Evolutionary conservation across 306 rosid genomes (phyloP).

Genomic region (Corylus heterophylla): DNA sequence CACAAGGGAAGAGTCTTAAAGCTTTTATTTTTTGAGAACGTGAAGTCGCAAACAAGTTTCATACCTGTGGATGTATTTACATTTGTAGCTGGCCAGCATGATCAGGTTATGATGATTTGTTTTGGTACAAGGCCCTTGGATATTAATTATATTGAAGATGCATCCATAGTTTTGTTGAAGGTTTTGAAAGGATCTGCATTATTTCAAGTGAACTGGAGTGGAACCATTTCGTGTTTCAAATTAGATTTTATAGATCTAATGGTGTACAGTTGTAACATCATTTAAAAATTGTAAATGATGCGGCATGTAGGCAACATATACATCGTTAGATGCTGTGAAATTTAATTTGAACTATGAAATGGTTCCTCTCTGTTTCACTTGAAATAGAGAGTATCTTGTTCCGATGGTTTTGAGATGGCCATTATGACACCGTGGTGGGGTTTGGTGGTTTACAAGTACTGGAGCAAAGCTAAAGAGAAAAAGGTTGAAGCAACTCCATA

Average conservation of each 20-base stretch:
- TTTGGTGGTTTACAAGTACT: neutral
- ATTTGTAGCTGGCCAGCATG: slow-evolving; percentile 9
- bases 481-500: slow-evolving; percentile 9
- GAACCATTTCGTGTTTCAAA: too few species aligned
- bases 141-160: neutral
- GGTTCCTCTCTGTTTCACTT: too few species aligned
- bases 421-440: neutral
- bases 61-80: neutral
- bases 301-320: too few species aligned
- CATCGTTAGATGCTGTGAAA: too few species aligned
- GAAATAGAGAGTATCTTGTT: too few species aligned
- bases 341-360: too few species aligned
- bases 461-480: neutral
- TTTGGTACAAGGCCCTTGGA: neutral
- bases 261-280: too few species aligned
- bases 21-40: slow-evolving; percentile 11
- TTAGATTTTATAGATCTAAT: too few species aligned
- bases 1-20: slow-evolving; percentile 9
- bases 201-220: too few species aligned
- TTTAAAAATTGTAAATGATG: too few species aligned
- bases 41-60: slow-evolving; percentile 11
- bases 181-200: neutral
- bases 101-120: slow-evolving; percentile 15
- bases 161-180: neutral
- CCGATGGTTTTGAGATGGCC: slow-evolving; percentile 8